These are phyloP conservation scores for Russula sp. DNA, from an alignment of 768 basidiomycete genomes.

Conservation along the genomic window DNA sequence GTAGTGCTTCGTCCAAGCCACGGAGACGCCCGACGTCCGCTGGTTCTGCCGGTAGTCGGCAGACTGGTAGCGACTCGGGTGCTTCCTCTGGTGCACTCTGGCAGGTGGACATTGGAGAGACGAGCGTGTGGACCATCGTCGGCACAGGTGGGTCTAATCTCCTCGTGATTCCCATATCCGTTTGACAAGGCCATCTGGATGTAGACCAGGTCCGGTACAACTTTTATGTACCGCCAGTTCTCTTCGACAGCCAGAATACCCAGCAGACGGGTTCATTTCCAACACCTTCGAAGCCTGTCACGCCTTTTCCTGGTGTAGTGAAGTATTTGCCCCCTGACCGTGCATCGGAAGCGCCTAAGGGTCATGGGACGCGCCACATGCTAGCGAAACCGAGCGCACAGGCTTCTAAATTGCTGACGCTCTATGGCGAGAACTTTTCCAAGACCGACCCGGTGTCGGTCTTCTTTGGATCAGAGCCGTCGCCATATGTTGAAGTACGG, in stretches of 20 bases:
- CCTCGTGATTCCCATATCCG: conserved; percentile 20
- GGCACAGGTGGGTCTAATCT: conserved; percentile 59
- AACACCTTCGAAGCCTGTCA: conserved; percentile 73
- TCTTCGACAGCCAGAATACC: conserved; percentile 76
- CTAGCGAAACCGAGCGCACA: conserved; percentile 74
- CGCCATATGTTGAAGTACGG: conserved; percentile 80
- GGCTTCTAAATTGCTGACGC: conserved; percentile 71
- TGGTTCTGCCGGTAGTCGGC: conserved; percentile 37
- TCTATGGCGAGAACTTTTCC: conserved; percentile 85
- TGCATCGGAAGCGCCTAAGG: conserved; percentile 74
- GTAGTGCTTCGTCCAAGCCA: conserved; percentile 44
- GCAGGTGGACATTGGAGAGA: conserved; percentile 90
- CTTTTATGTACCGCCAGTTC: conserved; percentile 81
- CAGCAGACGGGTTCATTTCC: conserved; percentile 67
- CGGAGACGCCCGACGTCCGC: conserved; percentile 75
- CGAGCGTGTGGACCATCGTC: conserved; percentile 91
- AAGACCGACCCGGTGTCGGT: conserved; percentile 75
- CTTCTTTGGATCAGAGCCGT: conserved; percentile 83
- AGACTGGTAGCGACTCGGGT: conserved; percentile 60
- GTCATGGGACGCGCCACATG: conserved; percentile 58
- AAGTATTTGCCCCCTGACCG: conserved; percentile 90
- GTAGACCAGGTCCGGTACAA: conserved; percentile 88
- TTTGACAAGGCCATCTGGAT: background rate
- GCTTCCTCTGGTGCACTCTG: conserved; percentile 75
- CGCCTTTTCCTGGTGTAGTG: conserved; percentile 79